Percentiles rank a stretch among this genome's conserved stretches.
These are phyloP conservation scores for Trematosphaeria pertusa DNA, from an alignment of 2,329 filamentous ascomycete genomes.

Conservation along the genomic window DNA sequence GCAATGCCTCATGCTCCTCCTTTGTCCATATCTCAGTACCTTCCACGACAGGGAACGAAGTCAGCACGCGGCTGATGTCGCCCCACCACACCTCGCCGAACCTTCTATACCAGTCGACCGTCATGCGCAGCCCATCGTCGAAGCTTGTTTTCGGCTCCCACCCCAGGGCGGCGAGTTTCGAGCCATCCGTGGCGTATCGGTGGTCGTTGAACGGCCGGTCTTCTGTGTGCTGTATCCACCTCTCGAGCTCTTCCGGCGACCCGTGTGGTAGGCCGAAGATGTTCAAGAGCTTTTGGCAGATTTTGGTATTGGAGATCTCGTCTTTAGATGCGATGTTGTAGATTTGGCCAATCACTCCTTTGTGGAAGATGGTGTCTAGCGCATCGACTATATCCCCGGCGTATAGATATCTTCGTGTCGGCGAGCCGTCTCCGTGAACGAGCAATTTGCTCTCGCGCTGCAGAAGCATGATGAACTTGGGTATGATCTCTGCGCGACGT, in stretches of 20 bases:
- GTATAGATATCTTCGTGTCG: conserved; percentile 77
- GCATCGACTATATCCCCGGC: conserved; percentile 81
- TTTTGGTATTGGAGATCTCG: conserved; percentile 75
- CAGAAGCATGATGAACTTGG: conserved; percentile 78
- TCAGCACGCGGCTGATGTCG: conserved; percentile 48
- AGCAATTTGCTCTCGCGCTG: conserved; percentile 71
- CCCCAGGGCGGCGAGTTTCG: conserved; percentile 46
- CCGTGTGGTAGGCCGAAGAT: conserved; percentile 62
- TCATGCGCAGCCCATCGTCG: conserved; percentile 43
- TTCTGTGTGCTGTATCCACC: conserved; percentile 75
- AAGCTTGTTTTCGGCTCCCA: conserved; percentile 47
- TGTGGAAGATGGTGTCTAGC: conserved; percentile 84
- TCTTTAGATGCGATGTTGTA: conserved; percentile 84
- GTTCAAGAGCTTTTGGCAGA: conserved; percentile 70
- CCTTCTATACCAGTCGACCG: conserved; percentile 49
- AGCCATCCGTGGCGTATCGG: conserved; percentile 48
- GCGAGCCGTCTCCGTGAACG: conserved; percentile 77
- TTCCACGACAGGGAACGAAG: conserved; percentile 47
- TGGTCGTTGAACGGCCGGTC: conserved; percentile 70
- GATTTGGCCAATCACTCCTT: conserved; percentile 74
- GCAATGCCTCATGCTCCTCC: conserved; percentile 48
- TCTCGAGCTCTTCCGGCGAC: conserved; percentile 58
- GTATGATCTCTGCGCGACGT: conserved; percentile 73
- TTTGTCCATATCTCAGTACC: conserved; percentile 50
- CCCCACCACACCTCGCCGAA: conserved; percentile 52